Conservation (phyloP, 1,284 basidiomycete genomes). For the Sporisorium scitamineum region DNA sequence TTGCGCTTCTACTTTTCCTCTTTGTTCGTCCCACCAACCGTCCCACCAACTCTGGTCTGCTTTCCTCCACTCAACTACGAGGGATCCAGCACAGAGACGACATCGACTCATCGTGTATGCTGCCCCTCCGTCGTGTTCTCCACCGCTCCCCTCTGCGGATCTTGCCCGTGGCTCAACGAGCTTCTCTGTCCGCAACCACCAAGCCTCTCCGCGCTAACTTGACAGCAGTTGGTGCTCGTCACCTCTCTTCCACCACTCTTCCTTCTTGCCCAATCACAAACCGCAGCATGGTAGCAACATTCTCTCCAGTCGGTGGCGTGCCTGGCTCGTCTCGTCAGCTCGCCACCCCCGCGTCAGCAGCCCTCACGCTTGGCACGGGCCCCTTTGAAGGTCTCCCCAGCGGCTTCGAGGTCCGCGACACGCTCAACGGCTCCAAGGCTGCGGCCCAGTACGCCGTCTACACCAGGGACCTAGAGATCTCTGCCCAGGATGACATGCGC, state of each 20-base stretch:
- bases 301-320: slow-evolving; percentile 9
- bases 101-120: slow-evolving; percentile 35
- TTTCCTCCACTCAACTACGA: slow-evolving; percentile 29
- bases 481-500: slow-evolving; percentile 50
- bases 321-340: slow-evolving; percentile 49
- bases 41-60: slow-evolving; percentile 28
- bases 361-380: slow-evolving; percentile 35
- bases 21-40: slow-evolving; percentile 26
- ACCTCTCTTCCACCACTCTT: slow-evolving; percentile 19
- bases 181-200: slow-evolving; percentile 3
- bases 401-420: slow-evolving; percentile 51
- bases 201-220: slow-evolving; percentile 6
- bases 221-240: slow-evolving; percentile 2
- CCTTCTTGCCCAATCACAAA: background rate
- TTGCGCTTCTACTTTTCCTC: slow-evolving; percentile 16
- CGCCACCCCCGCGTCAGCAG: slow-evolving; percentile 36
- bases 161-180: slow-evolving; percentile 15
- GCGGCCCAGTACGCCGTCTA: slow-evolving; percentile 60
- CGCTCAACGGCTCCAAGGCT: slow-evolving; percentile 39
- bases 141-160: slow-evolving; percentile 37
- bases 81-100: slow-evolving; percentile 34
- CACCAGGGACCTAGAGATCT: slow-evolving; percentile 51
- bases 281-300: slow-evolving; percentile 17
- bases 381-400: slow-evolving; percentile 41
- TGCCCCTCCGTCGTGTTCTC: slow-evolving; percentile 41